phyloP scores from a whole-genome alignment of 768 basidiomycete genomes.

The Xerocomellus dryophilus region DNA sequence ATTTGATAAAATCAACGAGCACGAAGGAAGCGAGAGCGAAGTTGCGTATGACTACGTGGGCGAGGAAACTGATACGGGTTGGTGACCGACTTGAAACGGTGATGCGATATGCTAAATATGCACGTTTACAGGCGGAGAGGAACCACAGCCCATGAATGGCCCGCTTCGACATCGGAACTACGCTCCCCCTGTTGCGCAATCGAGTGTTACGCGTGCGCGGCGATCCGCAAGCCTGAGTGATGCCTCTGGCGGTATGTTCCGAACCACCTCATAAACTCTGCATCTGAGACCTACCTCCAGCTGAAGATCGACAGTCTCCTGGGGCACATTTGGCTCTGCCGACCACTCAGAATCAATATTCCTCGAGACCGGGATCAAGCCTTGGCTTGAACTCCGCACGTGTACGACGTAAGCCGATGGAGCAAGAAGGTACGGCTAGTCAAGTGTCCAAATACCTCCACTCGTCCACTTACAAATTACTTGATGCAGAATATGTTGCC shows the following conservation, averaged over 20 bases:
- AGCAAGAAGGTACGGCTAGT: slow-evolving; percentile 41
- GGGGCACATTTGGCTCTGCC: slow-evolving; percentile 14
- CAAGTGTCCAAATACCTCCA: slow-evolving; percentile 8
- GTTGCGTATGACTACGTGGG: slow-evolving; percentile 28
- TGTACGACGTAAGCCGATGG: slow-evolving; percentile 39
- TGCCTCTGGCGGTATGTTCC: slow-evolving; percentile 36
- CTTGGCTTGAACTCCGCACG: slow-evolving; percentile 40
- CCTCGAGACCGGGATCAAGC: slow-evolving; percentile 44
- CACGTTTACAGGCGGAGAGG: slow-evolving; percentile 30
- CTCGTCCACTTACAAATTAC: slow-evolving; percentile 9
- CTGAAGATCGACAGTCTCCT: slow-evolving; percentile 30
- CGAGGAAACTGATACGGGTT: slow-evolving; percentile 44
- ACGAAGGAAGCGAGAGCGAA: slow-evolving; percentile 42
- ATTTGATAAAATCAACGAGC: slow-evolving; percentile 50
- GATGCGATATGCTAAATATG: slow-evolving; percentile 18
- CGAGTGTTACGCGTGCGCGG: slow-evolving; percentile 54
- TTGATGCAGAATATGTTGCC: slow-evolving; percentile 23
- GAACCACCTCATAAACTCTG: slow-evolving; percentile 26
- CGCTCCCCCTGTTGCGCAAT: slow-evolving; percentile 30
- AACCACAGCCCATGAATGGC: slow-evolving; percentile 26
- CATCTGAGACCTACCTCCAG: slow-evolving; percentile 21
- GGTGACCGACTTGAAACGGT: slow-evolving; percentile 12
- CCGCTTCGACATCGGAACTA: slow-evolving; percentile 28
- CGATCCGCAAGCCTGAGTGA: slow-evolving; percentile 80
- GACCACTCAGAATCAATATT: slow-evolving; percentile 22